phyloP scores from a whole-genome alignment of 257 asterid species.

The Solanum sitiens region DNA sequence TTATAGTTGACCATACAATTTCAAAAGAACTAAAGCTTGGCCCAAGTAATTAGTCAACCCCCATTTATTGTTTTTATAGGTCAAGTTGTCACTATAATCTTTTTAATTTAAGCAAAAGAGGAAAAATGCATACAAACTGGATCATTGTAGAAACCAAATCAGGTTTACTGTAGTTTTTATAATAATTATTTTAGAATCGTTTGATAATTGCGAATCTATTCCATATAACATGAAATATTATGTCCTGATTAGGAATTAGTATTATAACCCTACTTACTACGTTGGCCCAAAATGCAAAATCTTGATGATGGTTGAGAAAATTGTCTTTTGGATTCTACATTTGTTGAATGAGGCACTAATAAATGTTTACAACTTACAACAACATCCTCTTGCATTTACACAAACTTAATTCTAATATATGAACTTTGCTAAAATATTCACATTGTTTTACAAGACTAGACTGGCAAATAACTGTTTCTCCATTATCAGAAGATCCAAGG shows the following conservation, averaged over 20 bases:
- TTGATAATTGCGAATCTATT: neutral
- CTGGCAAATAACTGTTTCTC: neutral
- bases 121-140: neutral
- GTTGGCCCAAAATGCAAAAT: neutral
- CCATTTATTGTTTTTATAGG: neutral
- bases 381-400: neutral
- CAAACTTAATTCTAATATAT: neutral
- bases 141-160: neutral
- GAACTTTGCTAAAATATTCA: neutral
- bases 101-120: neutral
- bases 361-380: neutral
- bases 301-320: neutral
- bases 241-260: neutral
- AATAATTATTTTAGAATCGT: neutral
- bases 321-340: neutral
- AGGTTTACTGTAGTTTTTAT: neutral
- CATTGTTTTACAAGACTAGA: neutral
- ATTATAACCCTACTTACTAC: neutral
- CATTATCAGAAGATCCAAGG: neutral
- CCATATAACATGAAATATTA: neutral
- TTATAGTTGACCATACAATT: neutral
- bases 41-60: neutral
- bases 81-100: neutral
- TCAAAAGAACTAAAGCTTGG: neutral
- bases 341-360: neutral